Base-by-base conservation (phyloP, 1,284 basidiomycete genomes). In the Trichosporon asahii region DNA sequence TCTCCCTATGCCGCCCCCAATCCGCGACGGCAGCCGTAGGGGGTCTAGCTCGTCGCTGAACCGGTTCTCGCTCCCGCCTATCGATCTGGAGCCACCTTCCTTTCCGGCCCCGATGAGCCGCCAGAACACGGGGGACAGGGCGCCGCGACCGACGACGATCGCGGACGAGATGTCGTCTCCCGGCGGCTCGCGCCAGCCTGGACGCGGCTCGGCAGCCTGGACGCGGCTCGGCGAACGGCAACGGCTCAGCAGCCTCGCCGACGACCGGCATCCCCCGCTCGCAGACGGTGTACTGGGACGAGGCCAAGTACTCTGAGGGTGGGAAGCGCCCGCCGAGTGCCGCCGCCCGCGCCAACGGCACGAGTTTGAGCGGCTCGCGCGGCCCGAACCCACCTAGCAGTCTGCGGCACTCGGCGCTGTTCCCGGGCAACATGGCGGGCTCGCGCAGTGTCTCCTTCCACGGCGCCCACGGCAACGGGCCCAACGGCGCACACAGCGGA, bases 221-320 rank as follows among this genome's bases (percentile, higher is more conserved):
- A 3, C 57, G 66, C 46, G 65, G 68, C 12, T 11, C 37, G 23
- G 12, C 63, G 31, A 40, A 44, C 21, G 44, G 44, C 44, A 65
- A 65, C 29, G 65, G 11, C 35, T n/a, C 27, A n/a, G 12, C 57
- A 27, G 27, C 29, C 6, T 31, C 29, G 5, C 29, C 57, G 3
- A 60, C 27, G 6, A 31, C 21, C 57, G 57, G 57, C 2, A 73
- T 77, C 31, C 68, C 75, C 2, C 69, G 81, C 21, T 80, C 80
- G 1, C 78, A 80, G 33, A 81, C 81, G 7, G 79, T 82, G 2
- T 82, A 78, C 69, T 82, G 81, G 81, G 80, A 81, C 65, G 78
- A 82, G 33, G 73, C 78, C 9, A 76, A 78, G 29, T 81, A 77
- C 68, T 70, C 73, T 18, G n/a, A 33, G 31, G 23, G 60, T 60